Percentiles rank a stretch among this genome's conserved stretches.
phyloP scores from a whole-genome alignment of 75 land plant species.

The Larix kaempferi region DNA sequence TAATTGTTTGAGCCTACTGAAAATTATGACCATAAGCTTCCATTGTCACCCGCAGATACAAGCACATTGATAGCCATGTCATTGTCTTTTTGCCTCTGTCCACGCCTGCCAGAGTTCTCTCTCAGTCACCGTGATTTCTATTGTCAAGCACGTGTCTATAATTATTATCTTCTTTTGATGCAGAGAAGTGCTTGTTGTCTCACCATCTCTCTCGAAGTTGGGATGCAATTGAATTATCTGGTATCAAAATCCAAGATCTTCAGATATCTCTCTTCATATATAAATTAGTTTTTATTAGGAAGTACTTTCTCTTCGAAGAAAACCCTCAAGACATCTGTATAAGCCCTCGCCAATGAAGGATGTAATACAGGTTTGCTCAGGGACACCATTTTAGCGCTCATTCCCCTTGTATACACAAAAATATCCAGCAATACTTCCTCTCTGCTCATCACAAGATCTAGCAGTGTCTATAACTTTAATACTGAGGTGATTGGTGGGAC shows the following conservation, averaged over 20 bases:
- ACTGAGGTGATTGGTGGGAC: too few species aligned
- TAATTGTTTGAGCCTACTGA: too few species aligned
- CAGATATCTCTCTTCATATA: conserved; percentile 66
- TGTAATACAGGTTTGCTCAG: conserved; percentile 70
- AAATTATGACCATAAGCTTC: too few species aligned
- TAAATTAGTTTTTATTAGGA: conserved; percentile 52
- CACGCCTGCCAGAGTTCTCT: too few species aligned
- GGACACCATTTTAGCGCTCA: conserved; percentile 83
- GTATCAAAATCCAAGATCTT: conserved; percentile 81
- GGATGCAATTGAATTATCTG: conserved; percentile 75
- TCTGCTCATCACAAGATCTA: background rate
- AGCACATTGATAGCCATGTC: too few species aligned
- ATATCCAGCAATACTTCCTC: too few species aligned
- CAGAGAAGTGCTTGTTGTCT: conserved; percentile 43
- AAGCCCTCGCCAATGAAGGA: conserved; percentile 82
- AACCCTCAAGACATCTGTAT: conserved; percentile 63
- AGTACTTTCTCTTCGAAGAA: conserved; percentile 78
- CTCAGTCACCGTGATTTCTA: too few species aligned
- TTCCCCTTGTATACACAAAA: too few species aligned
- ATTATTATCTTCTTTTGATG: conserved; percentile 58
- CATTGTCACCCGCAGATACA: too few species aligned
- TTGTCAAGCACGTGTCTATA: too few species aligned
- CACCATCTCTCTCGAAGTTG: conserved; percentile 78
- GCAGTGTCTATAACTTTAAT: conserved; percentile 92
- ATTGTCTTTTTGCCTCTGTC: too few species aligned